phyloP scores from a whole-genome alignment of 2,329 filamentous ascomycete genomes.

The Neonectria magnoliae region DNA sequence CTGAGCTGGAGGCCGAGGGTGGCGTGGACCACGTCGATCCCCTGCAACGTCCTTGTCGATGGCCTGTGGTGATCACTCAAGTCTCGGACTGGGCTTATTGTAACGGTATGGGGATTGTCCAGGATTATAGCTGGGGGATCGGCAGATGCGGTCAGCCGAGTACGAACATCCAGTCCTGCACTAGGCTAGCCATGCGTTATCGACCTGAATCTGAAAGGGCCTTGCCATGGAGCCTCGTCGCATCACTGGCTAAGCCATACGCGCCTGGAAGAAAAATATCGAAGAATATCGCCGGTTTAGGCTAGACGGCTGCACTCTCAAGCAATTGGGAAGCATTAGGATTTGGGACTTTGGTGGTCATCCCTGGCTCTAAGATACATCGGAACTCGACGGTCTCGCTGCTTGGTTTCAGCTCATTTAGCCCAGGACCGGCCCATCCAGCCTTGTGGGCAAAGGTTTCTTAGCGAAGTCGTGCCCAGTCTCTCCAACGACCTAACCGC shows the following conservation, averaged over 20 bases:
- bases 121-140: background rate
- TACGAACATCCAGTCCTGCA: background rate
- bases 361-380: background rate
- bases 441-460: constrained; percentile 25
- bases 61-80: background rate
- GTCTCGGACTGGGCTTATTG: background rate
- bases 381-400: constrained; percentile 1
- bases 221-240: background rate
- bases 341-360: constrained; percentile 27
- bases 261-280: background rate
- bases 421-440: constrained; percentile 30
- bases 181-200: background rate
- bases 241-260: constrained; percentile 5
- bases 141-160: background rate
- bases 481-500: background rate
- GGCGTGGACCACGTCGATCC: background rate
- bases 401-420: constrained; percentile 21
- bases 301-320: constrained; percentile 7
- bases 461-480: constrained; percentile 10
- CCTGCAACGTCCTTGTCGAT: background rate
- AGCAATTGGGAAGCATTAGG: background rate
- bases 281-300: constrained; percentile 24
- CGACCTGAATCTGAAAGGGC: background rate
- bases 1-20: background rate
- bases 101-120: background rate